Percentiles rank a stretch among this genome's conserved stretches.
Evolutionary conservation across 1,284 basidiomycete species (phyloP).

Genomic region (Sanghuangporus weigelae): DNA sequence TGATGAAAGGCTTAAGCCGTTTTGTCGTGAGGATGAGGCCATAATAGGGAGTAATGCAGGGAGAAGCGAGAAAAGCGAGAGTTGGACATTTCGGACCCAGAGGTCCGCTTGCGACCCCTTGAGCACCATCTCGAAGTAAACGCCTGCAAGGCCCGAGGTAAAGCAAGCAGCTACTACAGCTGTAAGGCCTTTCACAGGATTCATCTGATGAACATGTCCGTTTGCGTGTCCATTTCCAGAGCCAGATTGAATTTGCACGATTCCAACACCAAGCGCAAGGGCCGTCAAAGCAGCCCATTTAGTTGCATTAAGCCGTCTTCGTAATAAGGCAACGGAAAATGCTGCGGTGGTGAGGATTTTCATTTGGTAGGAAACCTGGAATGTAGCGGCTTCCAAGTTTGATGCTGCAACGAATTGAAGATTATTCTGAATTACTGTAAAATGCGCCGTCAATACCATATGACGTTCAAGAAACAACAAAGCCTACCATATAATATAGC

Average conservation of each 20-base stretch:
- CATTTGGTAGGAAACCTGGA: slow-evolving; percentile 92
- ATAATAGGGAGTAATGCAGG: slow-evolving; percentile 72
- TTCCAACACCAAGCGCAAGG: slow-evolving; percentile 84
- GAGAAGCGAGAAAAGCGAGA: slow-evolving; percentile 70
- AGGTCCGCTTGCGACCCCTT: slow-evolving; percentile 66
- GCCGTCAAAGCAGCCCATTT: slow-evolving; percentile 86
- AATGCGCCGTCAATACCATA: neutral
- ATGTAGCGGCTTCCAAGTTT: slow-evolving; percentile 89
- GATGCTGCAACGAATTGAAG: slow-evolving; percentile 91
- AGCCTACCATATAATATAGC: slow-evolving; percentile 74
- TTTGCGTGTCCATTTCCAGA: neutral
- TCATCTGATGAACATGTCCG: slow-evolving; percentile 42
- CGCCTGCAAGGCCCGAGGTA: slow-evolving; percentile 77
- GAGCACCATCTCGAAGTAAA: slow-evolving; percentile 81
- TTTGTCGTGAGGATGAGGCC: slow-evolving; percentile 37
- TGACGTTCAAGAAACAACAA: slow-evolving; percentile 9
- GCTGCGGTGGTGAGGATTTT: slow-evolving; percentile 95
- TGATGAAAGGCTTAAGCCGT: slow-evolving; percentile 37
- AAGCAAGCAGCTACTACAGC: slow-evolving; percentile 74
- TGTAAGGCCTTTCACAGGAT: slow-evolving; percentile 56
- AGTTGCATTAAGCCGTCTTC: slow-evolving; percentile 61
- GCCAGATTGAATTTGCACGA: slow-evolving; percentile 79
- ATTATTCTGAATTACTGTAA: slow-evolving; percentile 84
- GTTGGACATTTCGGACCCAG: slow-evolving; percentile 77
- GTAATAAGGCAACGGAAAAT: slow-evolving; percentile 82